Evolutionary conservation across 768 basidiomycete genomes (phyloP).

Genomic region (Cubamyces sp.): DNA sequence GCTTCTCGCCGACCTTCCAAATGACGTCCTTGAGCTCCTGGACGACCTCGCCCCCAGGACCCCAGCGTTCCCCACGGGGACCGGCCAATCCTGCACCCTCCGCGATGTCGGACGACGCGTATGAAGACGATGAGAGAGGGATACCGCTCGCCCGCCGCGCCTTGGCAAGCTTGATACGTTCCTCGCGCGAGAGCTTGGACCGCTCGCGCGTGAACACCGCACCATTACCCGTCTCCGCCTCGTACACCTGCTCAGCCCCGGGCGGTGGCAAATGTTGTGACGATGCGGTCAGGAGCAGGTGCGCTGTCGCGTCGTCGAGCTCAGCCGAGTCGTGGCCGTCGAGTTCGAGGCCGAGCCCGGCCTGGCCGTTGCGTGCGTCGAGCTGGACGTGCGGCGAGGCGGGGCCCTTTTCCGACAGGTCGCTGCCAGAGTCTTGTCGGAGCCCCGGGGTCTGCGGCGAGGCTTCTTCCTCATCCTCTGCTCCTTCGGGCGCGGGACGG

Average conservation of each 20-base stretch:
- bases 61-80: conserved; percentile 54
- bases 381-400: conserved; percentile 32
- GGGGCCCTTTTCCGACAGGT: conserved; percentile 57
- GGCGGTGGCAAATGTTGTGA: conserved; percentile 60
- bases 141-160: conserved; percentile 52
- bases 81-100: conserved; percentile 18
- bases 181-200: conserved; percentile 71
- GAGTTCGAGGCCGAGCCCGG: conserved; percentile 30
- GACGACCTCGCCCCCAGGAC: conserved; percentile 78
- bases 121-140: conserved; percentile 24
- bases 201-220: conserved; percentile 54
- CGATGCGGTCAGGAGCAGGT: conserved; percentile 55
- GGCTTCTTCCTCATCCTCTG: conserved; percentile 50
- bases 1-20: conserved; percentile 79
- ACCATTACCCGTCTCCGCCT: conserved; percentile 55
- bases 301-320: conserved; percentile 62
- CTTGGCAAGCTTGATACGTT: conserved; percentile 66
- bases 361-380: not conserved
- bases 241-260: conserved; percentile 85
- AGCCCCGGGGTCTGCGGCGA: conserved; percentile 57
- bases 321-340: conserved; percentile 39
- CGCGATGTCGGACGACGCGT: conserved; percentile 17
- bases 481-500: conserved; percentile 36
- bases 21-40: conserved; percentile 87
- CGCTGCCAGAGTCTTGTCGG: conserved; percentile 50